Conservation (phyloP, 179 eudicot species). For the Spinacia oleracea region DNA sequence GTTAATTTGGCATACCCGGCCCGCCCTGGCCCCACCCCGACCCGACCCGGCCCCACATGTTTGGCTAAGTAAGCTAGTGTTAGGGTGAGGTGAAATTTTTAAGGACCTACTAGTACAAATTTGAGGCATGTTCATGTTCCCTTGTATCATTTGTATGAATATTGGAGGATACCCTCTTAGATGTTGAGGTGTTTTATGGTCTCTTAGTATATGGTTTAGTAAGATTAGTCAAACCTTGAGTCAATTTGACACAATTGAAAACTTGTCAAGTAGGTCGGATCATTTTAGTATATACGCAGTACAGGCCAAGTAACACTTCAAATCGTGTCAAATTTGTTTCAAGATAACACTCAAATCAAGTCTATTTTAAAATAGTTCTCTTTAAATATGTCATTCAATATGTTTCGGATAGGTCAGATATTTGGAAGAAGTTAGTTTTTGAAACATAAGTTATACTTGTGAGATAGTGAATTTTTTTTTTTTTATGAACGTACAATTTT, state of each 20-base stretch:
- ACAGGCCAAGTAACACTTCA: too few species aligned
- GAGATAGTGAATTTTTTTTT: too few species aligned
- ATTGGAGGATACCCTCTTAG: constrained; percentile 1
- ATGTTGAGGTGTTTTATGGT: constrained; percentile 12
- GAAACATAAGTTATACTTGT: too few species aligned
- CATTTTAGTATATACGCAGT: background rate
- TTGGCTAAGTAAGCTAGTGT: too few species aligned
- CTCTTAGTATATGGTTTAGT: background rate
- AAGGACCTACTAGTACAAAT: constrained; percentile 12
- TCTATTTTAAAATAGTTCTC: too few species aligned
- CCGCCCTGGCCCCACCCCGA: constrained; percentile 26
- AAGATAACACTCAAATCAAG: background rate
- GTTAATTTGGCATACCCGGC: constrained; percentile 14
- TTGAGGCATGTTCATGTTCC: constrained; percentile 22
- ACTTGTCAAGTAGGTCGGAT: background rate
- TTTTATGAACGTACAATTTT: too few species aligned
- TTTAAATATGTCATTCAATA: too few species aligned
- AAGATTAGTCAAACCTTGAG: background rate
- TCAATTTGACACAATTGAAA: background rate
- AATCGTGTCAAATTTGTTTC: background rate
- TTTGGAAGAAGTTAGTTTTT: too few species aligned
- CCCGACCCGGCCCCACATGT: too few species aligned
- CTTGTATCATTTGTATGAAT: constrained; percentile 21
- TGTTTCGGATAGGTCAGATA: too few species aligned
- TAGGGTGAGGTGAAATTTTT: background rate